phyloP scores from a whole-genome alignment of 2,329 filamentous ascomycete species.

The Periconia digitata region DNA sequence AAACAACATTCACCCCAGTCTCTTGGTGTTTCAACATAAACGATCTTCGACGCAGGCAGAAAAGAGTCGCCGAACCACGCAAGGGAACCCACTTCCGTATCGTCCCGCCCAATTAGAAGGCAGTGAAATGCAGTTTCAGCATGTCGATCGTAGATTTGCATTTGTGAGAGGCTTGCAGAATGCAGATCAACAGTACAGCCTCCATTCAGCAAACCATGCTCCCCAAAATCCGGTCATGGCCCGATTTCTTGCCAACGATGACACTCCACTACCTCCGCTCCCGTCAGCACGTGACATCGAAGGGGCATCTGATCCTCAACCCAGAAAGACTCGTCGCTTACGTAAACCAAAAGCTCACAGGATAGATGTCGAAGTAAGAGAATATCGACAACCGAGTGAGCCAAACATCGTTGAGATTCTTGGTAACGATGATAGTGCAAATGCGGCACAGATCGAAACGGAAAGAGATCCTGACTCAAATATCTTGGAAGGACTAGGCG shows the following conservation, averaged over 20 bases:
- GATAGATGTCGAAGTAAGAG: slow-evolving; percentile 49
- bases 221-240: slow-evolving; percentile 32
- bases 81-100: slow-evolving; percentile 13
- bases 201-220: slow-evolving; percentile 10
- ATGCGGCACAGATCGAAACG: slow-evolving; percentile 2
- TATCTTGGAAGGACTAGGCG: slow-evolving; percentile 47
- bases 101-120: slow-evolving; percentile 48
- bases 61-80: slow-evolving; percentile 2
- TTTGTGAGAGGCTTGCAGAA: slow-evolving; percentile 39
- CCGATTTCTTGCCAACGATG: slow-evolving; percentile 37
- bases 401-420: slow-evolving; percentile 26
- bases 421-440: background rate
- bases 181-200: slow-evolving; percentile 29
- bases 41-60: background rate
- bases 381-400: slow-evolving; percentile 50
- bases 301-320: slow-evolving; percentile 3
- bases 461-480: slow-evolving; percentile 1
- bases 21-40: background rate
- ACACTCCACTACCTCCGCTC: slow-evolving; percentile 20
- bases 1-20: slow-evolving; percentile 3
- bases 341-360: slow-evolving; percentile 48
- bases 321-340: slow-evolving; percentile 10
- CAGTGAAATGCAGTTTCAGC: slow-evolving; percentile 42
- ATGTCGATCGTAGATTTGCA: slow-evolving; percentile 37
- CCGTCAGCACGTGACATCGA: slow-evolving; percentile 19